Evolutionary conservation across 768 basidiomycete species (phyloP).

Genomic region (Lactarius sp.): DNA sequence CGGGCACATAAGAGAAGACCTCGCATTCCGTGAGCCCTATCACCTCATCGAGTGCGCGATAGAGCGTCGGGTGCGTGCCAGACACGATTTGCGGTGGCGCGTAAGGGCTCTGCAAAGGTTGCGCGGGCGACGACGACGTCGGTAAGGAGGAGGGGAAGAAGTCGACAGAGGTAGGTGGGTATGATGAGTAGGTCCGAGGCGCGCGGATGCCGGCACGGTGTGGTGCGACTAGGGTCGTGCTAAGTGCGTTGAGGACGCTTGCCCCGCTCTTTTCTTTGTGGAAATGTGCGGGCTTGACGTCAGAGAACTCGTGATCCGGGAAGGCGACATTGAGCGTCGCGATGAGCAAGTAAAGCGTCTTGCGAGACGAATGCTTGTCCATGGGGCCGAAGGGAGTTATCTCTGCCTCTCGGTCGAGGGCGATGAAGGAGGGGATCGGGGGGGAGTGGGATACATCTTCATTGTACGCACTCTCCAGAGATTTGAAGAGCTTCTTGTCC

Average conservation of each 20-base stretch:
- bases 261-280: constrained; percentile 71
- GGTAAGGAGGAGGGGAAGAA: constrained; percentile 75
- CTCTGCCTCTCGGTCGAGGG: constrained; percentile 63
- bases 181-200: constrained; percentile 81
- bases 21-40: constrained; percentile 91
- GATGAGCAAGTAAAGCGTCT: constrained; percentile 94
- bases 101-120: constrained; percentile 58
- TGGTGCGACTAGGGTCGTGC: constrained; percentile 74
- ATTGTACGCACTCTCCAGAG: constrained; percentile 82
- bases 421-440: constrained; percentile 76
- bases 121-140: constrained; percentile 64
- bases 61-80: constrained; percentile 85
- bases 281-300: constrained; percentile 87
- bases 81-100: constrained; percentile 69
- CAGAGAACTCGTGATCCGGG: constrained; percentile 96
- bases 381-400: constrained; percentile 89
- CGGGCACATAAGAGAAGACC: constrained; percentile 91
- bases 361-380: constrained; percentile 76
- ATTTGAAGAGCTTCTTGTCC: constrained; percentile 94
- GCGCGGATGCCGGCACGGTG: constrained; percentile 60
- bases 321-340: constrained; percentile 96
- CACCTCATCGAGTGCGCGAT: constrained; percentile 82
- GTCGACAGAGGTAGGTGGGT: constrained; percentile 66
- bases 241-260: constrained; percentile 76
- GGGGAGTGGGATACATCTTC: constrained; percentile 79